Percentiles rank a stretch among this genome's conserved stretches.
Conservation (phyloP, 441 rosid genomes). For the Biscutella laevigata region DNA sequence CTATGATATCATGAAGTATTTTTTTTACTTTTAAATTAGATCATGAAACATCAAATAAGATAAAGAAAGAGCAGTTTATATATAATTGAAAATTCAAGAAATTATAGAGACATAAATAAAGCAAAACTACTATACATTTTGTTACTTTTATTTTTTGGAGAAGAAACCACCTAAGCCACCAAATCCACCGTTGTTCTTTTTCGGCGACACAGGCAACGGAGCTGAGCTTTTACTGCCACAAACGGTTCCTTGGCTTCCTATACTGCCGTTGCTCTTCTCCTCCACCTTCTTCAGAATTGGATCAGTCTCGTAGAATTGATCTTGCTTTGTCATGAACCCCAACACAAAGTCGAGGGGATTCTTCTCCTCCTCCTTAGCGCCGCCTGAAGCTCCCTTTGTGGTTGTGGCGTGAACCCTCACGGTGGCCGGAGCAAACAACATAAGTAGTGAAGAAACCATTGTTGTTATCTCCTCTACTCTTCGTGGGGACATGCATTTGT, state of each 20-base stretch:
- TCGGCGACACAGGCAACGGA: constrained; percentile 45
- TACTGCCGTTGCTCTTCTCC: constrained; percentile 23
- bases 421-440: constrained; percentile 43
- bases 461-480: constrained; percentile 7
- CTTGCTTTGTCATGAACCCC: constrained; percentile 49
- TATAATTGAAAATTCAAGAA: constrained; percentile 12
- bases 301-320: constrained; percentile 75
- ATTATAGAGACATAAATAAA: constrained; percentile 6
- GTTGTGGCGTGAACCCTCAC: constrained; percentile 56
- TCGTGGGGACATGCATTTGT: constrained; percentile 20
- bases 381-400: constrained; percentile 34
- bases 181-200: constrained; percentile 48
- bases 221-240: constrained; percentile 36
- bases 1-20: too few species aligned
- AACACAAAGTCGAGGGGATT: constrained; percentile 53
- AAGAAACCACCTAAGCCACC: constrained; percentile 45
- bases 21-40: too few species aligned
- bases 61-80: constrained; percentile 14
- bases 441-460: constrained; percentile 53
- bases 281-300: constrained; percentile 61
- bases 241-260: constrained; percentile 10
- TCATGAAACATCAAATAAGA: neutral
- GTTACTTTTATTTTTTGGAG: constrained; percentile 43
- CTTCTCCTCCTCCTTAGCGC: constrained; percentile 61
- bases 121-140: constrained; percentile 3